Percentiles rank a stretch among this genome's conserved stretches.
Evolutionary conservation across 2,329 filamentous ascomycete genomes (phyloP).

Genomic region (Diaporthe vexans): DNA sequence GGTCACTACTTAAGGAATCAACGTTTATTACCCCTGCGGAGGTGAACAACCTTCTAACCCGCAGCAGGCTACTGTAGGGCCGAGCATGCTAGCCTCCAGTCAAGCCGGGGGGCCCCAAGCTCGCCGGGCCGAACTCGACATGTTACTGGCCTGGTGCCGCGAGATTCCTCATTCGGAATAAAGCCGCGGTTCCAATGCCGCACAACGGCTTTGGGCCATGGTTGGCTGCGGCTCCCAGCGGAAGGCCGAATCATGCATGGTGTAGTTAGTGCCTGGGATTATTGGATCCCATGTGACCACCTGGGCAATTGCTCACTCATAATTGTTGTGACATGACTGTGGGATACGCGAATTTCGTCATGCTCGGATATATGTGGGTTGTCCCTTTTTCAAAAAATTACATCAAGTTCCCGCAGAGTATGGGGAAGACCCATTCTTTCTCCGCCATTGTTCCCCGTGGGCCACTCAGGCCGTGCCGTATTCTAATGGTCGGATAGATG

Average conservation of each 20-base stretch:
- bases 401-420: not conserved
- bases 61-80: not conserved
- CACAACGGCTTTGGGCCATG: not conserved
- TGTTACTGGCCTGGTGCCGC: constrained; percentile 8
- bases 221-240: constrained; percentile 26
- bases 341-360: not conserved
- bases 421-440: constrained; percentile 4
- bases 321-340: not conserved
- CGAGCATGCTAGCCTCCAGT: not conserved
- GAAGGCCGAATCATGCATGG: constrained; percentile 10
- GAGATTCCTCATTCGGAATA: constrained; percentile 27
- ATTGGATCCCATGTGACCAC: constrained; percentile 2
- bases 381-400: not conserved
- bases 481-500: not conserved
- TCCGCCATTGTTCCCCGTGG: not conserved
- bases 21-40: too few species aligned
- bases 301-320: not conserved
- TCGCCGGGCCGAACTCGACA: too few species aligned
- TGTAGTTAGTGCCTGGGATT: not conserved
- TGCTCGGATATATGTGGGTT: constrained; percentile 24
- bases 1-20: too few species aligned
- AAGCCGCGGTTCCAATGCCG: constrained; percentile 18
- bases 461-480: not conserved
- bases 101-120: not conserved
- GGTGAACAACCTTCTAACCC: not conserved